Evolutionary conservation across 768 basidiomycete genomes (phyloP).

Genomic region (Tephrocybe sp.): DNA sequence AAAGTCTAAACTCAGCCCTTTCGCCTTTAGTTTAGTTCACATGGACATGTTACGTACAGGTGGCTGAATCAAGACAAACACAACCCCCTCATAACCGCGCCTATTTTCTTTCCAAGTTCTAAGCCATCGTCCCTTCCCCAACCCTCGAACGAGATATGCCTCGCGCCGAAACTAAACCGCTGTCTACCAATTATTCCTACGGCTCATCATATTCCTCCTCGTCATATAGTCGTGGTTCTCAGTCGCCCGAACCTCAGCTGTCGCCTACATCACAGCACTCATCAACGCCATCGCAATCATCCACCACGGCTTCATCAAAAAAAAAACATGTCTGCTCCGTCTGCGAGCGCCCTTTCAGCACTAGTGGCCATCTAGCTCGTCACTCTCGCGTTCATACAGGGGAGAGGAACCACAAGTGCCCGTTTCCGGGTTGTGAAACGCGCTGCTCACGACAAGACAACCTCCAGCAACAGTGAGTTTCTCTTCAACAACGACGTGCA

Average conservation of each 20-base stretch:
- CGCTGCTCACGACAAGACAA: constrained; percentile 91
- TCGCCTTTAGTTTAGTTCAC: constrained; percentile 19
- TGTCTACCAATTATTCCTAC: constrained; percentile 28
- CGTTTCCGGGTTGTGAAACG: constrained; percentile 94
- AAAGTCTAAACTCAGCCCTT: constrained; percentile 29
- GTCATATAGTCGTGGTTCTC: constrained; percentile 24
- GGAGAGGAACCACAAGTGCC: constrained; percentile 89
- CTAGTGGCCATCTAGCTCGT: constrained; percentile 85
- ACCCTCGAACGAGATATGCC: constrained; percentile 31
- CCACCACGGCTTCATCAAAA: constrained; percentile 27
- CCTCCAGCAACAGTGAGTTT: constrained; percentile 59
- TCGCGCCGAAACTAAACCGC: constrained; percentile 33
- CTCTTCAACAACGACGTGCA: not conserved
- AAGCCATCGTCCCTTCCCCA: constrained; percentile 22
- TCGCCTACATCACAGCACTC: constrained; percentile 27
- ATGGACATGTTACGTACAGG: constrained; percentile 32
- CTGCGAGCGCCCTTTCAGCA: constrained; percentile 82
- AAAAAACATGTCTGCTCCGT: constrained; percentile 66
- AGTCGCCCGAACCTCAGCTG: constrained; percentile 22
- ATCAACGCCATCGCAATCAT: constrained; percentile 15
- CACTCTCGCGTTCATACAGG: constrained; percentile 92
- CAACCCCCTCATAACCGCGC: constrained; percentile 26
- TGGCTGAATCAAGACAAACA: constrained; percentile 32
- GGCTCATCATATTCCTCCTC: constrained; percentile 26
- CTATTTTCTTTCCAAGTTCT: constrained; percentile 17